These are phyloP conservation scores for Rutstroemia sp. DNA, from an alignment of 2,329 filamentous ascomycete genomes.

Conservation along the genomic window DNA sequence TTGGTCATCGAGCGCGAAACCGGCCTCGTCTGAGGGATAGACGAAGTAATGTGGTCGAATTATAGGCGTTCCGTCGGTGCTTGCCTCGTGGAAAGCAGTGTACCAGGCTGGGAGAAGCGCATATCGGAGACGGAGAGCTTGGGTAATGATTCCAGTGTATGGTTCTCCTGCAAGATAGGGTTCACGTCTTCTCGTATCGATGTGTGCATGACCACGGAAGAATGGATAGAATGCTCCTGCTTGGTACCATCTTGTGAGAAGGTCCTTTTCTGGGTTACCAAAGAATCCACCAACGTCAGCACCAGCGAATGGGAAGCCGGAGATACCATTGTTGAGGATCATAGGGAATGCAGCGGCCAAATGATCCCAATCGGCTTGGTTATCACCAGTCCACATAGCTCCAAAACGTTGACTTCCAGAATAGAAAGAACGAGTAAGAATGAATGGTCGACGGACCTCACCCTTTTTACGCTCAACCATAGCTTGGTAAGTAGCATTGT, in stretches of 20 bases:
- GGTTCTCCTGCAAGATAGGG: slow-evolving; percentile 83
- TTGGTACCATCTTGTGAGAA: slow-evolving; percentile 93
- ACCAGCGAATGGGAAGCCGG: slow-evolving; percentile 88
- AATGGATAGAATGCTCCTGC: slow-evolving; percentile 96
- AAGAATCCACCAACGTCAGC: slow-evolving; percentile 98
- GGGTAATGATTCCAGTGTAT: slow-evolving; percentile 77
- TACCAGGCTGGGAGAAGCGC: slow-evolving; percentile 90
- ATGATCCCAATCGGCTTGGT: slow-evolving; percentile 88
- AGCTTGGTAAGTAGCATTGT: slow-evolving; percentile 88
- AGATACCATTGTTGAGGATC: slow-evolving; percentile 86
- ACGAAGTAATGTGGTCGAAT: slow-evolving; percentile 90
- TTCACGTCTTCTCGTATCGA: slow-evolving; percentile 88
- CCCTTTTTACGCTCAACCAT: slow-evolving; percentile 79
- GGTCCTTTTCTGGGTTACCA: slow-evolving; percentile 87
- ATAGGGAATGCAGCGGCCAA: slow-evolving; percentile 87
- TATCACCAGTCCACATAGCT: slow-evolving; percentile 99
- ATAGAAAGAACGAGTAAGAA: slow-evolving; percentile 88
- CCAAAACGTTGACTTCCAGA: slow-evolving; percentile 82
- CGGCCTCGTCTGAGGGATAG: slow-evolving; percentile 75
- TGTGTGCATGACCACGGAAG: slow-evolving; percentile 95
- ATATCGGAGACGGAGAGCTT: slow-evolving; percentile 83
- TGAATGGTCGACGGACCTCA: slow-evolving; percentile 78
- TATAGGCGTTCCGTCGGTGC: slow-evolving; percentile 76
- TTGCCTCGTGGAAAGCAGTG: slow-evolving; percentile 89
- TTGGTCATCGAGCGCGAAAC: slow-evolving; percentile 88